Conservation (phyloP, 2,329 filamentous ascomycete species). For the Lecanoromycetidae sp. region DNA sequence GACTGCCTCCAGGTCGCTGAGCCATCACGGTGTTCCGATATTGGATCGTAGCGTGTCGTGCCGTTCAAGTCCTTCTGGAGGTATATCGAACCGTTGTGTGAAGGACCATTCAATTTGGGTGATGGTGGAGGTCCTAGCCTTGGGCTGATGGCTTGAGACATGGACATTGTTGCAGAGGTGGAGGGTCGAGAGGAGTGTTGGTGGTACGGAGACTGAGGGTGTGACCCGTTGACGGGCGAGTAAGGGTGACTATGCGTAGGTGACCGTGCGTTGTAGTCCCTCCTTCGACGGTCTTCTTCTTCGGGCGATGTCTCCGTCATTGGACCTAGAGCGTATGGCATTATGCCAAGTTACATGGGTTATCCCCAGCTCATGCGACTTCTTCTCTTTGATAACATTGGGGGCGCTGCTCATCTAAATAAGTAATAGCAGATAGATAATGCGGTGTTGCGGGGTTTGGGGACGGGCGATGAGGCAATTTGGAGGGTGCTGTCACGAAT, state of each 20-base stretch:
- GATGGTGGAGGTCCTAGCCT: constrained; percentile 31
- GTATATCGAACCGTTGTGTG: constrained; percentile 10
- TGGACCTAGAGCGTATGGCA: constrained; percentile 23
- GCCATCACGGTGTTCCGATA: constrained; percentile 17
- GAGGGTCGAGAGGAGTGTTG: constrained; percentile 30
- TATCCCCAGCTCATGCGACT: constrained; percentile 1
- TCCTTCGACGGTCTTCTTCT: constrained; percentile 26
- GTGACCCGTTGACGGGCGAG: constrained; percentile 33
- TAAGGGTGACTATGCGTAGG: constrained; percentile 21
- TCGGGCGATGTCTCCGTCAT: constrained; percentile 31
- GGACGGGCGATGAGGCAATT: background rate
- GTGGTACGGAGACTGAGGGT: constrained; percentile 24
- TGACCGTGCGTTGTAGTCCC: constrained; percentile 12
- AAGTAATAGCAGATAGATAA: background rate
- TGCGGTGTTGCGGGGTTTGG: constrained; percentile 1
- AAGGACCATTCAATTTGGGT: constrained; percentile 21
- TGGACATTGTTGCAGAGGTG: constrained; percentile 23
- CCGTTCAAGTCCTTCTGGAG: constrained; percentile 7
- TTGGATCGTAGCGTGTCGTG: constrained; percentile 17
- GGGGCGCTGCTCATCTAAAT: background rate
- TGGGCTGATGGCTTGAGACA: constrained; percentile 25
- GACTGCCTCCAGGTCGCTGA: constrained; percentile 14
- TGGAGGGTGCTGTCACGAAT: background rate
- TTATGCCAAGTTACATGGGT: background rate
- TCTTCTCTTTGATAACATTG: background rate